Evolutionary conservation across 257 asterid genomes (phyloP), one percentile per base, ranked within the genome.

Genomic region (Gentiana macrophylla): DNA sequence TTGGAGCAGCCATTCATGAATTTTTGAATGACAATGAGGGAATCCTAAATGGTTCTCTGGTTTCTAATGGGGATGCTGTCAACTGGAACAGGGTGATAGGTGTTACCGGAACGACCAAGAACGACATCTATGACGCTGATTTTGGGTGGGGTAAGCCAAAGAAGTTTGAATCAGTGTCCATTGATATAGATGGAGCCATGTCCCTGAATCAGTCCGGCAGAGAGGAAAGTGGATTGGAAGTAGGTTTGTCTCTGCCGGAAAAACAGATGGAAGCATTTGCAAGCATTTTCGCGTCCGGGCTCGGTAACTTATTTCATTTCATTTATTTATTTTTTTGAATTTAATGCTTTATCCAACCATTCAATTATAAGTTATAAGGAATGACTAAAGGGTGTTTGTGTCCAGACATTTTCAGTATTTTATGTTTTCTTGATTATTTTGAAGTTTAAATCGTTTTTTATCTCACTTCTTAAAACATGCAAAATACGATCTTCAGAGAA

Each of bases 71-170:
- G 34, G 0, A 0, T 2, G 32, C 7, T 4, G 15, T 45, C 4
- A 38, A 51, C 12, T 49, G 38, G 55, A 37, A 60, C 1, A 36
- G 56, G 49, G 37, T 35, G 10, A 4, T 37, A 3, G 36, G 49
- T 0, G 69, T 64, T 8, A 45, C 69, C 24, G 61, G 60, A 9
- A 57, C 70, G 3, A 50, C 70, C 3, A 64, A 45, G 32, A 34
- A 48, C 10, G 50, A 41, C 50, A 48, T 43, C 12, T 64, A 64
- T 43, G 48, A 38, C 32, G 6, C 50, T 43, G 63, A 64, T 35
- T 64, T 64, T 56, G 69, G 69, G 32, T 69, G 66, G 69, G 66
- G 70, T 33, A 59, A 12, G 32, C 59, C 57, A 12, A 48, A 53
- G 7, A 56, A 54, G 32, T 32, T 47, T 12, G 74, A 69, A 36